Base-by-base conservation (phyloP, 305 asterid species). In the Vinca major region DNA sequence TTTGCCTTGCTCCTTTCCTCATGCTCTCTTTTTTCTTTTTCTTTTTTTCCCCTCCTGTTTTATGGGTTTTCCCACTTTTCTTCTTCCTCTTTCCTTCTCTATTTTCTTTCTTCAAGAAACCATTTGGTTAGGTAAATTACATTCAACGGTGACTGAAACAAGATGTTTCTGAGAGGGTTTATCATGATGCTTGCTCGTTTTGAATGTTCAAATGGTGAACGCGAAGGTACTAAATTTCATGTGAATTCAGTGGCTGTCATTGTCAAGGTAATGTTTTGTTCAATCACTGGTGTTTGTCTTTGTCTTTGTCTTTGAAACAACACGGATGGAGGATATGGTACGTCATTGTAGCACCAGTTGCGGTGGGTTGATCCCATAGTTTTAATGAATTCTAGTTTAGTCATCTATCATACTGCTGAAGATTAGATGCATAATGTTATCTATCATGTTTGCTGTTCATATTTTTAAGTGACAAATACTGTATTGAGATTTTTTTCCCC, bases 101-200 rank as follows among this genome's bases (percentile, higher is more conserved):
- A 37, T 75, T 7, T 60, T 77, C 74, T 67, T 50, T 71, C 54
- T 70, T 60, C 75, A 75, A 75, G 75, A 55, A 77, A 82, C 62
- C 86, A 81, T 68, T 78, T 86, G 85, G 81, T 84, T 85, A 94
- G 95, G 72, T 70, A 80, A 26, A 81, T 80, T 81, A 79, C 87
- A 73, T 80, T 57, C 84, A 84, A 75, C 80, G 90, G 79, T 61
- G 76, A 80, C 71, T 71, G 82, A 76, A 73, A 73, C 75, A 82
- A 72, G 90, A 78, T 81, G 88, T 84, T 80, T 83, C 88, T 41
- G 78, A 78, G 85, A 81, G 73, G 89, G 33, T 85, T 79, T 79
- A 81, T 70, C 76, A 56, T 70, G 74, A 45, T 16, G 71, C 70
- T 66, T 74, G 72, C 77, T 72, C 72, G 74, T 73, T 68, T 26